Conservation (phyloP, 257 asterid species). For the Cynanchum wilfordii region DNA sequence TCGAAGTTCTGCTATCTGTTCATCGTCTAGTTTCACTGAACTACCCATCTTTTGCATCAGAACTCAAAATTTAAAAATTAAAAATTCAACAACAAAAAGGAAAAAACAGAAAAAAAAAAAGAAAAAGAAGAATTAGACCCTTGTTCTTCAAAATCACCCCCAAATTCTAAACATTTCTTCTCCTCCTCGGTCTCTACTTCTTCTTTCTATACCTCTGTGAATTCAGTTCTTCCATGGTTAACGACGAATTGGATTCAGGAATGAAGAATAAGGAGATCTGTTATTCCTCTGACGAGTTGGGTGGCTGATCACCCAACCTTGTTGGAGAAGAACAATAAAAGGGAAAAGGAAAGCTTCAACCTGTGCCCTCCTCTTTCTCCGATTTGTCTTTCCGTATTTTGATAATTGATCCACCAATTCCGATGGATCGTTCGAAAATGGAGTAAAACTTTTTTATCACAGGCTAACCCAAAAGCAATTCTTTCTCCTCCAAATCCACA, state of each 20-base stretch:
- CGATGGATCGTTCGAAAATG: slow-evolving; percentile 29
- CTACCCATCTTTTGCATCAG: slow-evolving; percentile 36
- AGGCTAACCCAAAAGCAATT: slow-evolving; percentile 12
- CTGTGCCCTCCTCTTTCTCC: not conserved
- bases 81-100: no score
- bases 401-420: slow-evolving; percentile 41
- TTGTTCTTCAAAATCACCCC: not conserved
- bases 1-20: slow-evolving; percentile 75
- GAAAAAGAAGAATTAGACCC: not conserved
- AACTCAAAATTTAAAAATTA: not conserved
- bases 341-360: not conserved
- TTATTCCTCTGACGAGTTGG: no score
- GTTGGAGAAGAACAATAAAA: not conserved
- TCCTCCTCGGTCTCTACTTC: not conserved
- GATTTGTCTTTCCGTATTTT: slow-evolving; percentile 4
- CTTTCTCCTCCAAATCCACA: not conserved
- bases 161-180: not conserved
- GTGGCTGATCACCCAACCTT: not conserved
- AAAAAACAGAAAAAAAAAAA: no score
- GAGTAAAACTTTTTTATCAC: slow-evolving; percentile 23
- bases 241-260: not conserved
- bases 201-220: not conserved
- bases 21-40: slow-evolving; percentile 60
- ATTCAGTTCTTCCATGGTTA: not conserved
- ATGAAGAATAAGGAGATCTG: not conserved